Percentiles rank a stretch among this genome's conserved stretches.
These are phyloP conservation scores for Diaporthe batatas DNA, from an alignment of 2,329 filamentous ascomycete genomes.

Conservation along the genomic window DNA sequence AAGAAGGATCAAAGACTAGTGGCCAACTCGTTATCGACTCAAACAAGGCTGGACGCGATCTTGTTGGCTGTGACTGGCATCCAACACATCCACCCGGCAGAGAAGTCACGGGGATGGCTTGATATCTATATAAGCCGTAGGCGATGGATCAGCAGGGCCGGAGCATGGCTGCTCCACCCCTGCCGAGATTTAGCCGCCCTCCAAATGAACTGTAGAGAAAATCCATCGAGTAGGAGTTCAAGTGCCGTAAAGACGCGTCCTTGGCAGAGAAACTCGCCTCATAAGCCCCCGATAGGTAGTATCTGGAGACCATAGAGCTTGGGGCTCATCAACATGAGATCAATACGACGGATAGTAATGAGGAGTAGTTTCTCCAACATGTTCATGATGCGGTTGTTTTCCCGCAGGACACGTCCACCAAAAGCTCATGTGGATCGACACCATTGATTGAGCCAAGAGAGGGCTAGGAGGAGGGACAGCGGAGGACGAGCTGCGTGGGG, in stretches of 20 bases:
- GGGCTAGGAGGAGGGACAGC: conserved; percentile 46
- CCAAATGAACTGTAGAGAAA: conserved; percentile 43
- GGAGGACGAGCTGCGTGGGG: conserved; percentile 46
- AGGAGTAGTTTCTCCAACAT: background rate
- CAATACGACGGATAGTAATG: conserved; percentile 17
- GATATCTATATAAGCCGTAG: conserved; percentile 44
- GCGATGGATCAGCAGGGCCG: conserved; percentile 40
- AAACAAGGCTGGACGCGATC: conserved; percentile 1
- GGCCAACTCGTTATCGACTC: background rate
- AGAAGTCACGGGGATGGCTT: conserved; percentile 40
- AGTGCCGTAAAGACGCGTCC: conserved; percentile 2
- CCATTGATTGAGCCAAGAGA: conserved; percentile 40
- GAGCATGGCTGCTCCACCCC: conserved; percentile 39
- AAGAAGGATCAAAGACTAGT: conserved; percentile 9
- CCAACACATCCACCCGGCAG: conserved; percentile 11
- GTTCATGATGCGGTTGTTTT: conserved; percentile 15
- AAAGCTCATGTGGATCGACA: conserved; percentile 34
- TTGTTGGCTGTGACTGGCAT: background rate
- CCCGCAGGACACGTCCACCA: background rate
- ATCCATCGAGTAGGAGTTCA: conserved; percentile 18
- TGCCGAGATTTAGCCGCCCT: conserved; percentile 49
- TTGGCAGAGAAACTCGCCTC: conserved; percentile 31
- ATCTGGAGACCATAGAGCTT: background rate
- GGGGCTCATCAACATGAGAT: conserved; percentile 33
- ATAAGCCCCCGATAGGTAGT: background rate